Conservation (phyloP, 2,329 filamentous ascomycete genomes). For the Phaeosphaeriaceae sp. region DNA sequence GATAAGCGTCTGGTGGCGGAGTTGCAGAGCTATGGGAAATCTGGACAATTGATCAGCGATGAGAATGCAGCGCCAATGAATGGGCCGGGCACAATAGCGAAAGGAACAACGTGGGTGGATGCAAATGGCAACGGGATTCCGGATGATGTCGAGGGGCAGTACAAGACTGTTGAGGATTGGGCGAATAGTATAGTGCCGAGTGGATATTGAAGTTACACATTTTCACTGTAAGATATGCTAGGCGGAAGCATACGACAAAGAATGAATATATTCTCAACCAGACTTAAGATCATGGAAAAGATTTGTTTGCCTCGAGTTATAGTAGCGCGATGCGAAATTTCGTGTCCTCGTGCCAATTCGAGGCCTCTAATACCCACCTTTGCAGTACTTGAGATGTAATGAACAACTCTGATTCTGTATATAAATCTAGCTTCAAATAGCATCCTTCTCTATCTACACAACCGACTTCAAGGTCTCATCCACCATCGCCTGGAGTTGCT, state of each 20-base stretch:
- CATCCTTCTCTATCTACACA: neutral
- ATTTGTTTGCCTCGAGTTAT: too few species aligned
- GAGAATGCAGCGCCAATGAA: conserved; percentile 53
- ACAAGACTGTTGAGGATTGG: conserved; percentile 59
- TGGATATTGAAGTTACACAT: neutral
- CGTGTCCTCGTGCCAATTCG: too few species aligned
- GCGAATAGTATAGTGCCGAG: conserved; percentile 56
- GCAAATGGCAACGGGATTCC: conserved; percentile 60
- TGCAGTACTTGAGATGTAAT: too few species aligned
- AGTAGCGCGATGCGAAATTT: too few species aligned
- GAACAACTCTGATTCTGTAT: neutral
- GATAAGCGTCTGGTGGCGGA: conserved; percentile 54
- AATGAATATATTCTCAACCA: too few species aligned
- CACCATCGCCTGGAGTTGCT: conserved; percentile 61
- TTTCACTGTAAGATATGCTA: neutral
- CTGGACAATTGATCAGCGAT: conserved; percentile 55
- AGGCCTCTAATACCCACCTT: too few species aligned
- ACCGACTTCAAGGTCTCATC: conserved; percentile 29
- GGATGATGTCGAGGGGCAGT: conserved; percentile 56
- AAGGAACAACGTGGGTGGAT: conserved; percentile 51
- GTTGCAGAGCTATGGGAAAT: conserved; percentile 55
- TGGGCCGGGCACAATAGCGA: conserved; percentile 49
- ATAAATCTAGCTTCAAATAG: neutral
- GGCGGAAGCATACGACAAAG: too few species aligned
- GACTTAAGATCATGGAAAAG: too few species aligned